These are phyloP conservation scores for Scutellaria galericulata DNA, from an alignment of 257 asterid genomes.

Conservation along the genomic window DNA sequence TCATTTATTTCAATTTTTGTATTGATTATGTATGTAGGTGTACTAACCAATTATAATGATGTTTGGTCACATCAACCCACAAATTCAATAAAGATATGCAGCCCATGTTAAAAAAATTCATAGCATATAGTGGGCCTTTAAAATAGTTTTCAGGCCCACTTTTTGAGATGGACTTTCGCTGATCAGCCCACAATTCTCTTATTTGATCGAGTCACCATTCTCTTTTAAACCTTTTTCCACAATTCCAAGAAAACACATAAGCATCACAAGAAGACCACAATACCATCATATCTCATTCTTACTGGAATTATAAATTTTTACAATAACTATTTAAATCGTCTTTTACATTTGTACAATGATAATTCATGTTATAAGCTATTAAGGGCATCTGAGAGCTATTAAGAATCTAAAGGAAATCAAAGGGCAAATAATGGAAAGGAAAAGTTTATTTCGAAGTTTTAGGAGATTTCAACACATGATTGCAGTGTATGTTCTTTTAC, in stretches of 20 bases:
- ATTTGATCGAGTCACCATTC: too few species aligned
- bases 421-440: not conserved
- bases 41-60: not conserved
- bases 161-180: too few species aligned
- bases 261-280: not conserved
- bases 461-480: constrained; percentile 2
- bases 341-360: not conserved
- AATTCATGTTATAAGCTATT: not conserved
- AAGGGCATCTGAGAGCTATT: not conserved
- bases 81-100: not conserved
- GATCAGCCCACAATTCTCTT: too few species aligned
- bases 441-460: not conserved
- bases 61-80: constrained; percentile 25
- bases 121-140: not conserved
- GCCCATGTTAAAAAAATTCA: not conserved
- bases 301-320: not conserved
- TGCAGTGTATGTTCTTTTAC: constrained; percentile 10
- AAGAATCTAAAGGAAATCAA: not conserved
- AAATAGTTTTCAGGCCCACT: not conserved
- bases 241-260: too few species aligned
- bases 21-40: not conserved
- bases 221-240: too few species aligned
- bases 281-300: constrained; percentile 1
- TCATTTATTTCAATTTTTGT: too few species aligned
- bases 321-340: not conserved